These are phyloP conservation scores for Holtermannia corniformis DNA, from an alignment of 768 basidiomycete species.

Conservation along the genomic window DNA sequence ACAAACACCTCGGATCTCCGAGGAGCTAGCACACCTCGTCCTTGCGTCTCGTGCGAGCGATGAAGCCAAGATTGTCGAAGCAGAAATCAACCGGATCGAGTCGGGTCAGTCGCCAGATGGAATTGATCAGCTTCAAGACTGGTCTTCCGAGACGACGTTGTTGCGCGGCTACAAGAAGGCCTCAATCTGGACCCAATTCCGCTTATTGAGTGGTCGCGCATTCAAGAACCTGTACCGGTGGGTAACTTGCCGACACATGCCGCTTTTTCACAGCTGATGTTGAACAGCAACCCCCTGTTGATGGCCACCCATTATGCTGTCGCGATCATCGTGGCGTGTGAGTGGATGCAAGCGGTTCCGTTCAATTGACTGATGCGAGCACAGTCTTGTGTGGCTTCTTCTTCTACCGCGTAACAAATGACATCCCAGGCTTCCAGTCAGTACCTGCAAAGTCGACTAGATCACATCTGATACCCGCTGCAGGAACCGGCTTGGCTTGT, in stretches of 20 bases:
- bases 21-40: slow-evolving; percentile 60
- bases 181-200: slow-evolving; percentile 80
- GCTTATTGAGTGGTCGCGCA: slow-evolving; percentile 84
- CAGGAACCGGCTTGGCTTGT: slow-evolving; percentile 56
- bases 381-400: slow-evolving; percentile 86
- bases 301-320: slow-evolving; percentile 83
- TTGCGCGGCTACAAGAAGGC: slow-evolving; percentile 53
- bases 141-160: slow-evolving; percentile 54
- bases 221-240: slow-evolving; percentile 93
- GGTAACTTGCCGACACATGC: slow-evolving; percentile 1
- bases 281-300: slow-evolving; percentile 64
- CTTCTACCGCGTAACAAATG: slow-evolving; percentile 79
- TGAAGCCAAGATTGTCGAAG: slow-evolving; percentile 54
- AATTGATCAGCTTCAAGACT: slow-evolving; percentile 53
- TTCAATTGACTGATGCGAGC: background rate
- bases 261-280: background rate
- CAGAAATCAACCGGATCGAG: slow-evolving; percentile 50
- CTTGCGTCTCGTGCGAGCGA: slow-evolving; percentile 59
- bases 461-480: background rate
- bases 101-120: slow-evolving; percentile 29
- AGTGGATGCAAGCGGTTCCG: no score
- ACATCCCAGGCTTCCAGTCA: slow-evolving; percentile 96
- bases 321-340: slow-evolving; percentile 71
- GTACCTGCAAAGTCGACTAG: slow-evolving; percentile 41
- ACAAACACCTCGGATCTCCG: slow-evolving; percentile 43